Base-by-base conservation (phyloP, 2,329 filamentous ascomycete genomes). In the Emmonsia crescens region DNA sequence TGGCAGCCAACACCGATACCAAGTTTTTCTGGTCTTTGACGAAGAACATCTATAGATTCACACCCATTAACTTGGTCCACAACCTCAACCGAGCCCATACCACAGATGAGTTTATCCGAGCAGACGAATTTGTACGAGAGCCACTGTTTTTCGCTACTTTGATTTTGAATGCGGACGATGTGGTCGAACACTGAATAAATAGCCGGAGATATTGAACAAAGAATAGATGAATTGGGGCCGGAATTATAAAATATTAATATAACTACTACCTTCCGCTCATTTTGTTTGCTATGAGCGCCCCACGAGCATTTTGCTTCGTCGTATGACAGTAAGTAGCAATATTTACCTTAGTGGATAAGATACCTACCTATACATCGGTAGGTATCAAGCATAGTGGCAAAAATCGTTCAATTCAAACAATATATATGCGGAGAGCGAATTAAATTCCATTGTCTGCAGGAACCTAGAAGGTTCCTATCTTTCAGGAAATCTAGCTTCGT, bases 1-100 rank as follows among this genome's bases (percentile, higher is more conserved):
- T 78, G 72, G 77, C 76, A 4, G 80, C 78, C 1, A 82, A 81
- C 63, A 82, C 80, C 0, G 80, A 82, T 65, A 80, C 79, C 0
- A 70, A 75, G 36, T 79, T 75, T 59, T 82, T 80, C 64, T 80
- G 78, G 77, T 68, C 71, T 8, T 65, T 82, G 62, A 78, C 77
- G 0, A 71, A 67, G 44, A 76, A 82, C 62, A 79, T 82, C 59
- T 82, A 72, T 59, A 63, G 73, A 38, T 73, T 70, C 62, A 68
- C 65, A 10, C 68, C 71, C 3, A 68, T 62, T 56, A 60, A 68
- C 59, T 66, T 72, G 59, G 67, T 68, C 9, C 66, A 69, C 19
- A 72, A 71, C 60, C 64, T 68, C 31, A 70, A 72, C 49, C 65
- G 66, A 9, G 68, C 75, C 57, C 74, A 76, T 66, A 74, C 72